A percentile compares a stretch with the other conserved stretches of the same genome.
phyloP scores from a whole-genome alignment of 306 rosid genomes.

The Cucurbita maxima region DNA sequence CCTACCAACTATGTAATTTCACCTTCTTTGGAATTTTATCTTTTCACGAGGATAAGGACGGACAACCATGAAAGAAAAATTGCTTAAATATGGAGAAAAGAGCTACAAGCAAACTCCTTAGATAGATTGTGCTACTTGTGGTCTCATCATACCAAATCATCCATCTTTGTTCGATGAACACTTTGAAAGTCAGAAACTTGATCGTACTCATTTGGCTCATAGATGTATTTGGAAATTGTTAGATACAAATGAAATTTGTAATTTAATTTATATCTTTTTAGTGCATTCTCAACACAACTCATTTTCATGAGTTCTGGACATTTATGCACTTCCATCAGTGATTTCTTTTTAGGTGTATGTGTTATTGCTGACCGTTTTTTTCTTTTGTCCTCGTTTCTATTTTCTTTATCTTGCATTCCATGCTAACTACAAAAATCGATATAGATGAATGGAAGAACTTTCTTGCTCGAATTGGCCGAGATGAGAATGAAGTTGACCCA shows the following conservation, averaged over 20 bases:
- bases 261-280: background rate
- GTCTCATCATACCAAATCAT: no score
- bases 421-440: background rate
- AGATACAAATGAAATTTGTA: background rate
- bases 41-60: no score
- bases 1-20: no score
- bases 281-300: background rate
- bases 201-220: background rate
- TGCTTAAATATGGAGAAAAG: no score
- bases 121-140: no score
- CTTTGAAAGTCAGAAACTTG: background rate
- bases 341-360: background rate
- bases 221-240: background rate
- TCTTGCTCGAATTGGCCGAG: conserved; percentile 75
- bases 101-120: no score
- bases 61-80: no score
- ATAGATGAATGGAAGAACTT: conserved; percentile 95
- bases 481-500: conserved; percentile 46
- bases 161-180: no score
- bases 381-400: background rate
- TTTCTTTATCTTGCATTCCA: background rate
- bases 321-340: background rate
- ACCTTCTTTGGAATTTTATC: no score
- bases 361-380: background rate
- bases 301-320: background rate